These are phyloP conservation scores for Aegilops speltoides DNA, from an alignment of 176 grass and related monocot genomes.

Conservation along the genomic window DNA sequence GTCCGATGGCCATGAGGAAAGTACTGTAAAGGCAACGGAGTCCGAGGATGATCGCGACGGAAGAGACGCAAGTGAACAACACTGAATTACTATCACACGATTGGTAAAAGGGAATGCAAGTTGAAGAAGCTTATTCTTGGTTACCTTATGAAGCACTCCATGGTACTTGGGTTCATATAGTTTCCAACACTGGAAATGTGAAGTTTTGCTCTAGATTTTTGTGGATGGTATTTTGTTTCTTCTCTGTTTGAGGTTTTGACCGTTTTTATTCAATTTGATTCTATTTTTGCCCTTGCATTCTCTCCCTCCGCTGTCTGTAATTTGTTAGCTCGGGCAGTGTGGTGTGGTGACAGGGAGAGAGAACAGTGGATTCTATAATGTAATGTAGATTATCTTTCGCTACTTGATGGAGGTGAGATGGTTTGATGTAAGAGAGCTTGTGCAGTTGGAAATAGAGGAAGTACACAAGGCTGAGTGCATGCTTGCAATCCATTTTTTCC, in stretches of 20 bases:
- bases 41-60: not conserved
- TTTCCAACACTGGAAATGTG: conserved; percentile 27
- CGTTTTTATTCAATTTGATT: conserved; percentile 24
- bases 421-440: conserved; percentile 17
- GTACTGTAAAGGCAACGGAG: not conserved
- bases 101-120: conserved; percentile 4
- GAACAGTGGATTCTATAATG: conserved; percentile 11
- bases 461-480: not conserved
- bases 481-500: not conserved
- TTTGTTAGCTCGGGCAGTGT: conserved; percentile 16
- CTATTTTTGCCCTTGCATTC: conserved; percentile 2
- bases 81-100: not conserved
- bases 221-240: conserved; percentile 30
- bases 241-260: conserved; percentile 33
- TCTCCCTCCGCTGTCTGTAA: conserved; percentile 18
- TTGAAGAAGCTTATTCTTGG: not conserved
- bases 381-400: not conserved
- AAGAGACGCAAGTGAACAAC: conserved; percentile 20
- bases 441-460: conserved; percentile 26
- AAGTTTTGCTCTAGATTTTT: conserved; percentile 60
- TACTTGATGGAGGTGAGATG: not conserved
- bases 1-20: conserved; percentile 25
- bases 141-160: not conserved
- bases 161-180: conserved; percentile 24
- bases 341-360: conserved; percentile 25